These are phyloP conservation scores for Acacia pycnantha DNA, from an alignment of 331 rosid genomes.

Conservation along the genomic window DNA sequence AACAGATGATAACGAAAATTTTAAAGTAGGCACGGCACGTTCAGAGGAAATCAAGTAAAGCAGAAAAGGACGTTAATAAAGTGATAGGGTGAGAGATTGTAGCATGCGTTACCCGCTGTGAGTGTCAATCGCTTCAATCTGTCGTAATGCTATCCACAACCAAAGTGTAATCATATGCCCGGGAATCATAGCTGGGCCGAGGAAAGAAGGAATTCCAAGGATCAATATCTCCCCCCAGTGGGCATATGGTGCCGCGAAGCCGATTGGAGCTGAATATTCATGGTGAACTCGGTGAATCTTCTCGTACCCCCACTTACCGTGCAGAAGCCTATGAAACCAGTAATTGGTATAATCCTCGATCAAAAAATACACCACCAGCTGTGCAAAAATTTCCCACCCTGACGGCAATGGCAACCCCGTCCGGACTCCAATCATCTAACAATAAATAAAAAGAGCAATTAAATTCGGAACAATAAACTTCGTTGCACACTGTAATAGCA, in stretches of 20 bases:
- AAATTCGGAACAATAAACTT: not conserved
- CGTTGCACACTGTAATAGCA: not conserved
- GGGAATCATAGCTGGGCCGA: slow-evolving; percentile 81
- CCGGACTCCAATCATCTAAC: slow-evolving; percentile 54
- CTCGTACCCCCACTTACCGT: slow-evolving; percentile 73
- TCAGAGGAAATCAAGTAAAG: slow-evolving; percentile 27
- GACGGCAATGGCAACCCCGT: slow-evolving; percentile 76
- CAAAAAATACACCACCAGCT: slow-evolving; percentile 56
- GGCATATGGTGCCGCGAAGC: slow-evolving; percentile 76
- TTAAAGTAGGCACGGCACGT: slow-evolving; percentile 21
- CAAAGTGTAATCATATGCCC: slow-evolving; percentile 81
- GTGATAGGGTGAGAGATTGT: not conserved
- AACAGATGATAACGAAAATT: slow-evolving; percentile 1
- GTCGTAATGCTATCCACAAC: slow-evolving; percentile 81
- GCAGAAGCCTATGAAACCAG: slow-evolving; percentile 81
- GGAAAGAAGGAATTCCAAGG: slow-evolving; percentile 76
- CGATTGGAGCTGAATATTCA: slow-evolving; percentile 77
- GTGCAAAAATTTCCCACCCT: slow-evolving; percentile 67
- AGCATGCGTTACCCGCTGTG: slow-evolving; percentile 70
- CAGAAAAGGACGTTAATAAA: slow-evolving; percentile 1
- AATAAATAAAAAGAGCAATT: not conserved
- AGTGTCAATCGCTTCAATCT: slow-evolving; percentile 81
- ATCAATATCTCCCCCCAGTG: slow-evolving; percentile 84
- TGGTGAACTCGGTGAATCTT: slow-evolving; percentile 84
- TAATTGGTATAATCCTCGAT: slow-evolving; percentile 77